Base-by-base conservation (phyloP, 1,284 basidiomycete genomes). In the Malassezia globosa region DNA sequence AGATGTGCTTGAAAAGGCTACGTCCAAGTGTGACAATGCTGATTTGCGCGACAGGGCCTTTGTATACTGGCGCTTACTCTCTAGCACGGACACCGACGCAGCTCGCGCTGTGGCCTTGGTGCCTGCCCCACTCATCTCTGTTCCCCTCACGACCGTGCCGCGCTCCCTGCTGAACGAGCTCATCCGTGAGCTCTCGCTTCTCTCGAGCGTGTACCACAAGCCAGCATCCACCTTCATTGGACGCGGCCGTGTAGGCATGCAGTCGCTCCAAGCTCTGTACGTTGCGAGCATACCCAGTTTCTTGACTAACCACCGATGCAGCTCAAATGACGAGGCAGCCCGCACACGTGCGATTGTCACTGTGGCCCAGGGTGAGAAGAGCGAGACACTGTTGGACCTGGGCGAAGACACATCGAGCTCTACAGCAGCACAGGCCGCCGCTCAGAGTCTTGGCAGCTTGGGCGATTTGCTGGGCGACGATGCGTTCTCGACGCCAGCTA, bases 31-130 rank as follows among this genome's bases (percentile, higher is more conserved):
- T 57, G 92, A 97, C 67, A 92, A 85, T 19, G 88, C 94, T 5
- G 94, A 97, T 72, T 82, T 97, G n/a, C 79, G 92, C 38, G 92
- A 97, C 71, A 79, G 87, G 24, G 88, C 87, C 0, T 96, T 94
- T 71, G 92, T 96, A 40, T 95, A 95, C 70, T 96, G 90, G 90
- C 78, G 92, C 52, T 72, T 96, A 55, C 73, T 96, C 36, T 90
- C 86, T 23, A 68, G 65, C 8, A 87, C 87, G 29, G 92, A 97
- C 72, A 84, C 87, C 2, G 85, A 81, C 4, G 88, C 89, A 18
- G 90, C 90, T 2, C 61, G 90, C 85, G 80, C 84, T 46, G 89
- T 97, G 33, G 87, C 97, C 10, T 79, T 97, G 13, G 85, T 89
- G 1, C 79, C 82, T 48, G 79, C 89, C 48, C 94, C 92, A 13